Conservation (phyloP, 306 rosid genomes). For the Canavalia gladiata region DNA sequence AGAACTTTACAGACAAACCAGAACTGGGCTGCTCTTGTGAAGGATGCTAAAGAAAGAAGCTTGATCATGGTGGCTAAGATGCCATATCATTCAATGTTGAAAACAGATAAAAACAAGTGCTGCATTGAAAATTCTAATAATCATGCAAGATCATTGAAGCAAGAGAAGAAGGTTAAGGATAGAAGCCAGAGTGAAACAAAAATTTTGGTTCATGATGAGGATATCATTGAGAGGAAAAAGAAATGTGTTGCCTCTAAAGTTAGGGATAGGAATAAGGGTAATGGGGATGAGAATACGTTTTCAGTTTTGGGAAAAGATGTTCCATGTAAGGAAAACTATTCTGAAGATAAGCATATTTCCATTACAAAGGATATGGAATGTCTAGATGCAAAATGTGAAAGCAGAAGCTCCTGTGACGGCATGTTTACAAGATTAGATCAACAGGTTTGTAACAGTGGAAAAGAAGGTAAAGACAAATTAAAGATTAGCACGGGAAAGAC, state of each 20-base stretch:
- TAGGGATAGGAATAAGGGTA: conserved; percentile 49
- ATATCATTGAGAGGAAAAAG: conserved; percentile 54
- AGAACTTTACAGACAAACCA: conserved; percentile 82
- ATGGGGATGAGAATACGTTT: conserved; percentile 45
- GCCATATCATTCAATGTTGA: conserved; percentile 74
- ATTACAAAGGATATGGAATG: conserved; percentile 47
- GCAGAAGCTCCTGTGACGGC: conserved; percentile 45
- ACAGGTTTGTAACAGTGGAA: conserved; percentile 49
- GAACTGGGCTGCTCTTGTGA: conserved; percentile 89
- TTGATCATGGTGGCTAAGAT: conserved; percentile 60
- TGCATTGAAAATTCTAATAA: conserved; percentile 51
- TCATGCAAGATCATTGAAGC: conserved; percentile 48
- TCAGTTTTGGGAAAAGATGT: conserved; percentile 49
- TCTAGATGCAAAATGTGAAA: conserved; percentile 45
- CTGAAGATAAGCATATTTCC: conserved; percentile 50
- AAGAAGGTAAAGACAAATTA: conserved; percentile 50
- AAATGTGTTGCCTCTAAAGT: conserved; percentile 48
- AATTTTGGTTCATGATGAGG: conserved; percentile 45
- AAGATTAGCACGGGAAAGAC: conserved; percentile 48
- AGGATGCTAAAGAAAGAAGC: conserved; percentile 86
- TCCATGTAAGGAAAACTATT: conserved; percentile 37
- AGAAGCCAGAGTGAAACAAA: conserved; percentile 45
- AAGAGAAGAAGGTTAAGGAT: conserved; percentile 54
- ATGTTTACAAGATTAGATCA: conserved; percentile 38
- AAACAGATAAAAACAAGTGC: conserved; percentile 51